Evolutionary conservation across 495 filamentous ascomycete genomes (phyloP), one percentile per base, ranked within the genome.

Genomic region (Penicillium parvum): DNA sequence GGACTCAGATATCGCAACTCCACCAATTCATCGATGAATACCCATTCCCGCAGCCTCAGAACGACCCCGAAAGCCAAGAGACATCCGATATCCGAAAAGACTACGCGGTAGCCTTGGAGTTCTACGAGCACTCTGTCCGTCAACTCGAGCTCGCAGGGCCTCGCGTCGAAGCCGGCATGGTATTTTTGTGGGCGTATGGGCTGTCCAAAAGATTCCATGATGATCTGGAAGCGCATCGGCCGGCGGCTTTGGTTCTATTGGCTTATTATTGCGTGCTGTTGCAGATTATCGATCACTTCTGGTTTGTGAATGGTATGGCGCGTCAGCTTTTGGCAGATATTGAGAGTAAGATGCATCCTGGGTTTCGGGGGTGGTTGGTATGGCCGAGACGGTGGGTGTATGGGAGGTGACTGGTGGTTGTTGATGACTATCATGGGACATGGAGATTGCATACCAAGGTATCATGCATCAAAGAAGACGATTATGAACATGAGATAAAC

Each of bases 201-300:
- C 50, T 77, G 5, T 66, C 66, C 1, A 53, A 66, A 5, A 45
- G 53, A 1, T 78, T 78, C 46, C 53, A 75, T 14, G 53, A 62
- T 1, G 58, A 72, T 16, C 62, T 76, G 8, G 61, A 66, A 16
- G 43, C 66, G 28, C 58, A 55, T 14, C 62, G 67, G 15, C 75
- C 78, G 0, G 67, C 72, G n/a, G 73, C 79, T 9, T 49, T 74
- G 10, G 50, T 74, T 15, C 28, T 69, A 9, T 41, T 73, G 8
- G 61, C 63, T 16, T 58, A 72, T 35, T 74, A 58, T 45, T 71
- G 64, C 35, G 52, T 71, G 4, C 43, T 71, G 11, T 39, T 74
- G 5, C 61, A 68, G 28, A 43, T 60, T 11, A 32, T 73, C 8
- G 57, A 73, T 15, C 28, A 63, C 23, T 52, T 55, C 37, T 74